Base-by-base conservation (phyloP, 495 filamentous ascomycete species). In the Lindgomyces ingoldianus region DNA sequence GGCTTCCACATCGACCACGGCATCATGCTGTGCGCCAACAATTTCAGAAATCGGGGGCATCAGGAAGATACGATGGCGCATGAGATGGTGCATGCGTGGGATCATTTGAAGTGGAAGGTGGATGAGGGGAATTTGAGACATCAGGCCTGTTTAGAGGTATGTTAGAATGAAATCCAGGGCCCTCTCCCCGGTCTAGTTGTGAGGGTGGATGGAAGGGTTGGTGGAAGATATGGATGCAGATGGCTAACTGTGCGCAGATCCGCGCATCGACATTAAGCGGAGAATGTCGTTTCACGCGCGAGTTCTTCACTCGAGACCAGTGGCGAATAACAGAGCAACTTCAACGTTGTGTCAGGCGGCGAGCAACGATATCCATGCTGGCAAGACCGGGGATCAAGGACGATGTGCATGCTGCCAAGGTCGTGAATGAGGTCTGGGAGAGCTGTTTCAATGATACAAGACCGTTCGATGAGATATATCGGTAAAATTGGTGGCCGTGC, bases 31-130 rank as follows among this genome's bases (percentile, higher is more conserved):
- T 98, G 95, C 74, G 89, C 95, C 27, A 98, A 98, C 72, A 84
- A 90, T 74, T 80, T 97, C 74, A 77, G 84, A 48, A 84, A 88
- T 70, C 80, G 84, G 48, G 81, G 84, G 1, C 89, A 95, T 70
- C 70, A 95, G 65, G 94, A 98, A 79, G 94, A 98, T 74, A 96
- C 91, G 30, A 79, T 98, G 72, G 89, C 94, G 44, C 94, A 98
- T 77, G 94, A 98, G 79, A 92, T 98, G 88, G 87, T 98, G 56
- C 94, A 98, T 79, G 93, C 92, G 9, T 98, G 90, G 79, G 94
- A 98, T 73, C 89, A 96, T 75, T 73, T 97, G 69, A 75, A 92
- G 65, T 98, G 91, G 78, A 91, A 96, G 76, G 85, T 96, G 36
- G 86, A 98, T 66, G 91, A 86, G 83, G 76, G 77, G 3, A 86